Conservation (phyloP, 2,329 filamentous ascomycete genomes). For the Plectosphaerella plurivora region DNA sequence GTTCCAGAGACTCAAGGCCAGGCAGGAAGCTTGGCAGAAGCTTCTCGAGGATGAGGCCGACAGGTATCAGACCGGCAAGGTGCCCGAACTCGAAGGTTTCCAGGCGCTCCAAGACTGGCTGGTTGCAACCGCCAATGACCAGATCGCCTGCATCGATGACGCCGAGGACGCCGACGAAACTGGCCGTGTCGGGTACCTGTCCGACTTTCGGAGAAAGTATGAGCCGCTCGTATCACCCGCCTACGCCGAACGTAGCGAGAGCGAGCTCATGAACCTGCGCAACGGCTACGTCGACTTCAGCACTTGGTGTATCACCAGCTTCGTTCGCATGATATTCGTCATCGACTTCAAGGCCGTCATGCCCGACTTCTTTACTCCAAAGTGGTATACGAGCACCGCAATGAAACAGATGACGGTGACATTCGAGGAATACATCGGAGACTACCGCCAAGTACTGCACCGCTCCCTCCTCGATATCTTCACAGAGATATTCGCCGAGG, state of each 20-base stretch:
- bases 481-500: slow-evolving; percentile 87
- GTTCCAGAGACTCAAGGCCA: slow-evolving; percentile 77
- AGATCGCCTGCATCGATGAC: slow-evolving; percentile 97
- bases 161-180: slow-evolving; percentile 61
- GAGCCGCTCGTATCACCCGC: slow-evolving; percentile 74
- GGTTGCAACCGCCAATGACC: slow-evolving; percentile 93
- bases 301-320: slow-evolving; percentile 86
- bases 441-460: slow-evolving; percentile 82
- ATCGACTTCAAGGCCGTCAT: slow-evolving; percentile 85
- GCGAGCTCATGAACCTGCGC: slow-evolving; percentile 70
- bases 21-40: slow-evolving; percentile 81
- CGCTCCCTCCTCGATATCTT: slow-evolving; percentile 86
- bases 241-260: slow-evolving; percentile 71
- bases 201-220: slow-evolving; percentile 80
- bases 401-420: slow-evolving; percentile 95
- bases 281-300: slow-evolving; percentile 94
- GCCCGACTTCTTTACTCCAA: slow-evolving; percentile 82
- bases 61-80: slow-evolving; percentile 60
- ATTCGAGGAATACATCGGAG: slow-evolving; percentile 88
- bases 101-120: slow-evolving; percentile 93
- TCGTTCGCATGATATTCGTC: slow-evolving; percentile 80
- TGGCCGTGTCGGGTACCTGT: slow-evolving; percentile 73
- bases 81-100: slow-evolving; percentile 58
- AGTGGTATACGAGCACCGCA: slow-evolving; percentile 81
- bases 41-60: slow-evolving; percentile 82